phyloP scores from a whole-genome alignment of 2,329 filamentous ascomycete species.

The Verruconis gallopava region DNA sequence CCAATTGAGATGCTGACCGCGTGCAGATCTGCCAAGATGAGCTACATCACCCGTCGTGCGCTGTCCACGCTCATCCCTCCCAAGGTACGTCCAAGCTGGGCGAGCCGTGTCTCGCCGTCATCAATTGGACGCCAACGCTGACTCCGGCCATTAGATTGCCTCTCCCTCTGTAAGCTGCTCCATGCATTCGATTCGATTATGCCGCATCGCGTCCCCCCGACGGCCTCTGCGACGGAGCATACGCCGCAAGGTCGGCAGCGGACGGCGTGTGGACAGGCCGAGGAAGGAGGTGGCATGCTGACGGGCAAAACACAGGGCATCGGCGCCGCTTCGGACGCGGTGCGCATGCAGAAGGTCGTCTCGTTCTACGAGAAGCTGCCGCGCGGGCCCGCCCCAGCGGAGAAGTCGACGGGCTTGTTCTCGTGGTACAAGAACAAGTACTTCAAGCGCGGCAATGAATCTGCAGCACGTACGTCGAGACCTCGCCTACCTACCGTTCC shows the following conservation, averaged over 20 bases:
- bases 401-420: slow-evolving; percentile 69
- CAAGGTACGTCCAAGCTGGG: slow-evolving; percentile 70
- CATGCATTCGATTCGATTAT: slow-evolving; percentile 4
- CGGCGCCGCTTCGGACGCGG: slow-evolving; percentile 85
- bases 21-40: slow-evolving; percentile 55
- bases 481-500: too few species aligned
- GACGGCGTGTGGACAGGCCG: background rate
- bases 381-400: slow-evolving; percentile 74
- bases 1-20: slow-evolving; percentile 14
- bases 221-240: too few species aligned
- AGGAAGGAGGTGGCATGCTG: slow-evolving; percentile 12
- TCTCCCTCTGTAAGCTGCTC: slow-evolving; percentile 62
- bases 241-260: too few species aligned
- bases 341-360: slow-evolving; percentile 95
- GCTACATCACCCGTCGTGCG: slow-evolving; percentile 78
- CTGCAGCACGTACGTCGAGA: slow-evolving; percentile 66
- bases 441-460: slow-evolving; percentile 81
- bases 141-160: slow-evolving; percentile 42
- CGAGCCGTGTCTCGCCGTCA: too few species aligned
- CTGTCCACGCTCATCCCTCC: slow-evolving; percentile 98
- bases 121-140: background rate
- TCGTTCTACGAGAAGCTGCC: slow-evolving; percentile 98
- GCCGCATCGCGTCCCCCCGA: background rate
- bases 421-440: slow-evolving; percentile 76
- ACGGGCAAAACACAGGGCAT: slow-evolving; percentile 54